These are phyloP conservation scores for Colletotrichum sp. DNA, from an alignment of 2,329 filamentous ascomycete species.

Conservation along the genomic window DNA sequence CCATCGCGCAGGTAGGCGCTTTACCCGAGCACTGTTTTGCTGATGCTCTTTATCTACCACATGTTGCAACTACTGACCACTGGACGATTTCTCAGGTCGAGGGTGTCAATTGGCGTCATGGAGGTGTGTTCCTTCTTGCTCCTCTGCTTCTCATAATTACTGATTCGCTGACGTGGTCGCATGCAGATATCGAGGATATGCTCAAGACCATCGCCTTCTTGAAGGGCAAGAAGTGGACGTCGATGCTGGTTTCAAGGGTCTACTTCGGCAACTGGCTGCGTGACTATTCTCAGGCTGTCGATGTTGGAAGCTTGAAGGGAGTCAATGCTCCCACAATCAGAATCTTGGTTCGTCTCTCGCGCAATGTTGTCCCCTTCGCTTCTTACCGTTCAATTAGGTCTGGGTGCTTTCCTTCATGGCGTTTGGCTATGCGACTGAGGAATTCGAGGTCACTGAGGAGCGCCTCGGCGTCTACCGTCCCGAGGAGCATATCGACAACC, in stretches of 20 bases:
- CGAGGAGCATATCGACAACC: conserved; percentile 78
- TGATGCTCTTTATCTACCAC: too few relatives aligned
- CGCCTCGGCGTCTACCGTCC: conserved; percentile 81
- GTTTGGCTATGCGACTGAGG: conserved; percentile 84
- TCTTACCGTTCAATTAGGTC: conserved; percentile 44
- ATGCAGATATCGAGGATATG: conserved; percentile 77
- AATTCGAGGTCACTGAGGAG: conserved; percentile 84
- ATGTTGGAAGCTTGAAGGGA: conserved; percentile 80
- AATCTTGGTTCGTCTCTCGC: conserved; percentile 60
- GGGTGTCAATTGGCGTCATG: conserved; percentile 73
- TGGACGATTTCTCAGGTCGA: conserved; percentile 56
- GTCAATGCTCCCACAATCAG: conserved; percentile 81
- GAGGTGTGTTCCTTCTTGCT: conserved; percentile 45
- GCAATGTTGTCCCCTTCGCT: neutral
- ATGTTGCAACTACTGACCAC: neutral
- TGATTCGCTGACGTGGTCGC: neutral
- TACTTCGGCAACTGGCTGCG: conserved; percentile 90
- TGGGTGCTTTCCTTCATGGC: conserved; percentile 84
- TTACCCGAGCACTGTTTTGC: neutral
- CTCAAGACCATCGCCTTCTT: conserved; percentile 79
- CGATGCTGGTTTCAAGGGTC: conserved; percentile 76
- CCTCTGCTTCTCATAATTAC: neutral
- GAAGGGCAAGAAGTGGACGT: conserved; percentile 84
- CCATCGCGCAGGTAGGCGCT: conserved; percentile 52
- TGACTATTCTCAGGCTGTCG: conserved; percentile 85